Percentiles rank a stretch among this genome's conserved stretches.
Conservation (phyloP, 306 rosid genomes). For the Castanea mollissima region DNA sequence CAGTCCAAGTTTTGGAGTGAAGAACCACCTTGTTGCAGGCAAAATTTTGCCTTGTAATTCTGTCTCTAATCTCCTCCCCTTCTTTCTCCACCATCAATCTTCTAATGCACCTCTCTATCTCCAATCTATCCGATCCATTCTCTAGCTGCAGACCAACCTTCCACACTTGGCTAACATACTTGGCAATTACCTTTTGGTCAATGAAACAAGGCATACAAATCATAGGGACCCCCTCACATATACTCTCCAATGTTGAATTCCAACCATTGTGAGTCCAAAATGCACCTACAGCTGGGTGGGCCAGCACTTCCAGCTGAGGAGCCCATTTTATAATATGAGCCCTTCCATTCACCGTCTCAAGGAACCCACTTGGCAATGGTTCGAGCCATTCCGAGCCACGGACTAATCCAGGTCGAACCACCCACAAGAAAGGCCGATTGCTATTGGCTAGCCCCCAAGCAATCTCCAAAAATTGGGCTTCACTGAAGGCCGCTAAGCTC, state of each 20-base stretch:
- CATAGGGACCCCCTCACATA: constrained; percentile 71
- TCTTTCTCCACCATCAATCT: constrained; percentile 38
- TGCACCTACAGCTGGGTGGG: constrained; percentile 48
- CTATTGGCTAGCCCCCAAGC: constrained; percentile 65
- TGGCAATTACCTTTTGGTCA: constrained; percentile 58
- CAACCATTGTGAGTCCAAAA: constrained; percentile 73
- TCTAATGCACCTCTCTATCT: constrained; percentile 39
- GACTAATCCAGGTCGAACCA: constrained; percentile 51
- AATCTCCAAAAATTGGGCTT: constrained; percentile 47
- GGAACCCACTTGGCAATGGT: constrained; percentile 45
- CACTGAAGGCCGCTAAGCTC: constrained; percentile 34
- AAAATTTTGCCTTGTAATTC: constrained; percentile 26
- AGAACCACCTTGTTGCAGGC: constrained; percentile 25
- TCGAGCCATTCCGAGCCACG: constrained; percentile 47
- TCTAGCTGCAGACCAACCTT: constrained; percentile 44
- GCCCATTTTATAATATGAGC: constrained; percentile 70
- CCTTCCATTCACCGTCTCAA: constrained; percentile 36
- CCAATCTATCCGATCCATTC: constrained; percentile 40
- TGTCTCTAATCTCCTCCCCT: constrained; percentile 42
- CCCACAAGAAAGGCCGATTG: constrained; percentile 62
- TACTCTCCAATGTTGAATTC: constrained; percentile 69
- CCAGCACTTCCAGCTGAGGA: constrained; percentile 61
- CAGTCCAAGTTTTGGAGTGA: constrained; percentile 1
- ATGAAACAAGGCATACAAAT: constrained; percentile 52
- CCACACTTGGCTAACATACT: constrained; percentile 52